Evolutionary conservation across 2,329 filamentous ascomycete genomes (phyloP).

Genomic region (Talaromyces sp.): DNA sequence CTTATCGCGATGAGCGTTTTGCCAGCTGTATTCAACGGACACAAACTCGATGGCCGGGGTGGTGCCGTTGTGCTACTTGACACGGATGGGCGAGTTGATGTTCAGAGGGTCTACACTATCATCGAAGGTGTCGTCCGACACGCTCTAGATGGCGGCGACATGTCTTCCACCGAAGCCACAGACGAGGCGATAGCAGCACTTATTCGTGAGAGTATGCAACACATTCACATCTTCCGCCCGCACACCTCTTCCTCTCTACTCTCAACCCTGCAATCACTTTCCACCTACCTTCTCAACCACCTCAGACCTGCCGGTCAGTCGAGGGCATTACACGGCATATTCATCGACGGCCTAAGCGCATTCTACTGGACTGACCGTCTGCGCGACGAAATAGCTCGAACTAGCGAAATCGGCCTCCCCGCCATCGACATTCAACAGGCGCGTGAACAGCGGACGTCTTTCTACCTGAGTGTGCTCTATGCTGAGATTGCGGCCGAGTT

Average conservation of each 20-base stretch:
- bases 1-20: constrained; percentile 52
- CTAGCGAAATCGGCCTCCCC: constrained; percentile 35
- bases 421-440: constrained; percentile 28
- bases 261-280: constrained; percentile 47
- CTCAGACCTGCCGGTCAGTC: constrained; percentile 28
- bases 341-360: constrained; percentile 54
- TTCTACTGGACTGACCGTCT: constrained; percentile 55
- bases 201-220: constrained; percentile 44
- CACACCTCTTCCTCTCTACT: constrained; percentile 51
- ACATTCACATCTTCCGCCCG: constrained; percentile 59
- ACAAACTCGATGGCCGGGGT: constrained; percentile 44
- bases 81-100: constrained; percentile 53
- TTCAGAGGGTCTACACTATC: constrained; percentile 43
- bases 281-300: constrained; percentile 49
- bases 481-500: constrained; percentile 29
- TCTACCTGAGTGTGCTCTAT: constrained; percentile 33
- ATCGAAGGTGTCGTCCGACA: constrained; percentile 27
- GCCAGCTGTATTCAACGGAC: constrained; percentile 35
- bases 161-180: background rate
- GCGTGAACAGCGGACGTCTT: constrained; percentile 28
- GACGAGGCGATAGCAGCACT: constrained; percentile 23
- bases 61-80: constrained; percentile 56
- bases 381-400: constrained; percentile 42
- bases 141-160: constrained; percentile 14
- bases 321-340: constrained; percentile 48